Evolutionary conservation across 805 yeast genomes (phyloP), one percentile per base, ranked within the genome.

Genomic region (Candida insectorum): DNA sequence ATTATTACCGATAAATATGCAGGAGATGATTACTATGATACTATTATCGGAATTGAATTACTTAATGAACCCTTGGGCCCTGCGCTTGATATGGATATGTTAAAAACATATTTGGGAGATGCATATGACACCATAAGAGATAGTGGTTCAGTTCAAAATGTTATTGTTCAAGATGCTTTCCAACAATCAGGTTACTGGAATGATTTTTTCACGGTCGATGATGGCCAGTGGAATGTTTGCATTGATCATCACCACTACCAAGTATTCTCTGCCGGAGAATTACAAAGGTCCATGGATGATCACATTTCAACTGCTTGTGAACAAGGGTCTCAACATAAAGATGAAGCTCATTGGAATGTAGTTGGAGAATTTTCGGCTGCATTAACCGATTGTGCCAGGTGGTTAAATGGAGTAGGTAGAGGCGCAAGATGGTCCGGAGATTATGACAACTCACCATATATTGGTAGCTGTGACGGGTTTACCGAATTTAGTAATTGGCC

Each of bases 281-380:
- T 87, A 39, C 50, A 65, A 33, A 69, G 78, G 49, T 34, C 62
- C 32, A 67, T 84, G 33, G 85, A 79, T 45, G 75, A 77, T 28
- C 93, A 83, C 49, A 48, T 91, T 31, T 44, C 41, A 36, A 39
- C 43, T 30, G 66, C 62, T 20, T 56, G 64, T 43, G 30, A 44
- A 24, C 57, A 51, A 48, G 69, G 69, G 12, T 28, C 48, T 11
- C 44, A 43, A 10, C 49, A 53, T 16, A 44, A 58, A 21, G 51
- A 62, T 11, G 87, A 84, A 55, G 58, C 67, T 48, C 86, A 83
- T 57, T 84, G 91, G 85, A 73, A 74, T 34, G 69, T 88, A 20
- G 73, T 77, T 28, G 97, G 96, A 41, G 96, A 88, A 65, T 89
- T 91, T 85, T 69, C 85, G 16, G 95, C 88, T 9, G 97, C 97